Conservation (phyloP, 1,139 yeast species). For the Ogataea hybrid region DNA sequence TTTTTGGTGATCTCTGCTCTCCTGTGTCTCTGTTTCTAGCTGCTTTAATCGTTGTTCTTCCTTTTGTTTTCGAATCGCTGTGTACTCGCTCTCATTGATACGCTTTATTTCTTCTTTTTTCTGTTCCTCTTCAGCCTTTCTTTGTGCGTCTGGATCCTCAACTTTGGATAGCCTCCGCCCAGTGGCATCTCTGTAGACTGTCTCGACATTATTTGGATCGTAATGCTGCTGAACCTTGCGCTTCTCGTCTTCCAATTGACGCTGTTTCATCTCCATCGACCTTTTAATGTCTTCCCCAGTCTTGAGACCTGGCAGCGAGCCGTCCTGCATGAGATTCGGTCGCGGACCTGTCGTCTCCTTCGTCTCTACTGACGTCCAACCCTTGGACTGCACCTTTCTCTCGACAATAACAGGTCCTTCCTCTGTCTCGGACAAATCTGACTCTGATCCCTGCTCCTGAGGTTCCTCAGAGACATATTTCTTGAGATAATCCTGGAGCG, state of each 20-base stretch:
- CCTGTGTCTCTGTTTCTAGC: slow-evolving; percentile 33
- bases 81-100: slow-evolving; percentile 20
- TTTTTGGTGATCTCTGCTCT: slow-evolving; percentile 38
- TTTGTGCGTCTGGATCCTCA: slow-evolving; percentile 10
- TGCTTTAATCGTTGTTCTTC: slow-evolving; percentile 13
- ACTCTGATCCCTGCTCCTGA: neutral
- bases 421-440: slow-evolving; percentile 11
- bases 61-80: slow-evolving; percentile 4
- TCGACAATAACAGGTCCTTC: slow-evolving; percentile 16
- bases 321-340: slow-evolving; percentile 35
- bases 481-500: slow-evolving; percentile 7
- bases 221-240: slow-evolving; percentile 16
- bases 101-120: slow-evolving; percentile 28
- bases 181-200: slow-evolving; percentile 58
- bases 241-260: slow-evolving; percentile 22
- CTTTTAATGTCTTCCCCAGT: slow-evolving; percentile 40
- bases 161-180: slow-evolving; percentile 40
- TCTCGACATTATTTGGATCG: slow-evolving; percentile 28
- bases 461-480: slow-evolving; percentile 2
- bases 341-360: slow-evolving; percentile 17
- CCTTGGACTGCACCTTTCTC: slow-evolving; percentile 12
- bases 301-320: slow-evolving; percentile 46
- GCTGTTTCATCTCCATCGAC: slow-evolving; percentile 34
- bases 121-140: slow-evolving; percentile 36
- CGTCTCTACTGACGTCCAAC: slow-evolving; percentile 22